Evolutionary conservation across 1,139 yeast species (phyloP), one percentile per base, ranked within the genome.

Genomic region (Candida sp.): DNA sequence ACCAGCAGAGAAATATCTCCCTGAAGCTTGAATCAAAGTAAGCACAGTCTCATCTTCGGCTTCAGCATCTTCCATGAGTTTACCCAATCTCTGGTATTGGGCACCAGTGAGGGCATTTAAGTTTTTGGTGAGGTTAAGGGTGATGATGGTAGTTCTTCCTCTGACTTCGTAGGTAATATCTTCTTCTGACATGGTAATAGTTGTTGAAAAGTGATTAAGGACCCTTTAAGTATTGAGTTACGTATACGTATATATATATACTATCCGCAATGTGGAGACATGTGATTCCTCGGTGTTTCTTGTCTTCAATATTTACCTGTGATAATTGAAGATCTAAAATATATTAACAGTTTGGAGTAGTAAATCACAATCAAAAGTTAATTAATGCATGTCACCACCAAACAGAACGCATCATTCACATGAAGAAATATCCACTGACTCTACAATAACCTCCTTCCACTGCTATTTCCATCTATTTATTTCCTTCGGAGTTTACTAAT

Each of bases 1-100:
- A 34, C 97, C 97, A 5, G 96, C 87, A 33, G 91, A 83, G 61
- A 89, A 89, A 61, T 75, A 87, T 50, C 84, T 73, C 2, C 97
- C 97, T 0, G 86, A 73, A 33, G 89, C 73, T 56, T 82, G 85
- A 43, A 89, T 64, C 43, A 87, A 66, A 2, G 97, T 89, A 30
- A 81, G 76, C 7, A 77, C 61, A 0, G 95, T 83, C 29, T 73
- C 74, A 36, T 80, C 81, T 49, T 87, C 85, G n/a, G 68, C 61
- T 49, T 87, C 84, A 1, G 96, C 93, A 47, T 71, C 60, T 51
- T 82, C 82, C 21, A 89, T 65, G 29, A 77, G 66, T 48, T 77
- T 73, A 8, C 86, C 90, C 44, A 89, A 65, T 43, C 76, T 65
- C 40, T 80, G 68, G 63, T 87, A 89, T 54, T 87, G 90, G 7